phyloP scores from a whole-genome alignment of 2,329 filamentous ascomycete species.

The Hypocreales sp. region DNA sequence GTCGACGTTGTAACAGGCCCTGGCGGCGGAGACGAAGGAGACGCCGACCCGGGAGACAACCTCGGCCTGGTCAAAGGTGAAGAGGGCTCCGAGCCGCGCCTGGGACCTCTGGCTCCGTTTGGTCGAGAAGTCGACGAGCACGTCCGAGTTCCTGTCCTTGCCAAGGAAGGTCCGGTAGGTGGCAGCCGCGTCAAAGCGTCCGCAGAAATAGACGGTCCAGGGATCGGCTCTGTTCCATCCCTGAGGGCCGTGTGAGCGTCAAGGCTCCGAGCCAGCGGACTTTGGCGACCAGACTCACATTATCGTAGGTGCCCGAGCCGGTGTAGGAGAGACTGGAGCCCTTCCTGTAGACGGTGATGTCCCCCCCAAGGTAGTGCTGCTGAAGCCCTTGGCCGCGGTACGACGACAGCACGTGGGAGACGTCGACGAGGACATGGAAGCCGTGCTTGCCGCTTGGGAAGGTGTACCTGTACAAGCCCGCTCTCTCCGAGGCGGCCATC shows the following conservation, averaged over 20 bases:
- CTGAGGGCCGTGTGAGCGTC: slow-evolving; percentile 11
- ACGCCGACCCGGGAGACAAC: slow-evolving; percentile 48
- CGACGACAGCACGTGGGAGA: slow-evolving; percentile 50
- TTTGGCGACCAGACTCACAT: slow-evolving; percentile 26
- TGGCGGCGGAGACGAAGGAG: slow-evolving; percentile 46
- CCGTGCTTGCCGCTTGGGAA: slow-evolving; percentile 28
- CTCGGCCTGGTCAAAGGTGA: slow-evolving; percentile 30
- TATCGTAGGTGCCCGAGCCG: slow-evolving; percentile 46
- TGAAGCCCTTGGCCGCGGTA: slow-evolving; percentile 43
- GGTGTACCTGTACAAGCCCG: slow-evolving; percentile 44
- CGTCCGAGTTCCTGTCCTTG: slow-evolving; percentile 13
- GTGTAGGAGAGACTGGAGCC: slow-evolving; percentile 32
- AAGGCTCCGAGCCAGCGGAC: too few species aligned
- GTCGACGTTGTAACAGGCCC: slow-evolving; percentile 44
- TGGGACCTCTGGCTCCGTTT: slow-evolving; percentile 16
- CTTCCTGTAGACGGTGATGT: slow-evolving; percentile 33
- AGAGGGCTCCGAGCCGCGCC: slow-evolving; percentile 33
- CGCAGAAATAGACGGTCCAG: slow-evolving; percentile 50
- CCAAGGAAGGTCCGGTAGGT: slow-evolving; percentile 29
- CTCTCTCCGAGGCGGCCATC: slow-evolving; percentile 37
- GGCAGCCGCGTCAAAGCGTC: slow-evolving; percentile 34
- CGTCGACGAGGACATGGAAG: slow-evolving; percentile 42
- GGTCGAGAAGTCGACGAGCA: slow-evolving; percentile 16
- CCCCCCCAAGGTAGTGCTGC: slow-evolving; percentile 47
- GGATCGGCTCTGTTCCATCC: slow-evolving; percentile 48